Evolutionary conservation across 2,329 filamentous ascomycete genomes (phyloP).

Genomic region (Colletotrichum sojae): DNA sequence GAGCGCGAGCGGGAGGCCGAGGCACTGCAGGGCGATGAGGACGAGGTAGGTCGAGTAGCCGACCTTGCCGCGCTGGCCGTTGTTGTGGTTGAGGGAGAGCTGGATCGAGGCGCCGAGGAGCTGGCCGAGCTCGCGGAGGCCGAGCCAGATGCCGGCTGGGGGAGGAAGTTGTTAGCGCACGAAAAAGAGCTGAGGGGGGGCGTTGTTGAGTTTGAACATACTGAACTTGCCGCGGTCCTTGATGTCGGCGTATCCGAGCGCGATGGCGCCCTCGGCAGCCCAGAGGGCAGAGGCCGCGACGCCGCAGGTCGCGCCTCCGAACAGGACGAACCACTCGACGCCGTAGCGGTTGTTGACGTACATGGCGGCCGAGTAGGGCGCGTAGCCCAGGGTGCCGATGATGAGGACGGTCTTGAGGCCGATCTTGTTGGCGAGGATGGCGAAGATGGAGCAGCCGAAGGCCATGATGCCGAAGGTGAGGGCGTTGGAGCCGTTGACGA

Average conservation of each 20-base stretch:
- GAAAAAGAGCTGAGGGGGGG: not conserved
- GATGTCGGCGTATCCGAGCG: slow-evolving; percentile 50
- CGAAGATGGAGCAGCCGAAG: slow-evolving; percentile 57
- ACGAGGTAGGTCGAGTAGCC: slow-evolving; percentile 58
- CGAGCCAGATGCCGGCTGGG: slow-evolving; percentile 65
- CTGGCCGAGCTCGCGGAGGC: slow-evolving; percentile 66
- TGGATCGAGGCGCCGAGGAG: slow-evolving; percentile 67
- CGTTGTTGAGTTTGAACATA: not conserved
- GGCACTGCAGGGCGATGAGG: slow-evolving; percentile 60
- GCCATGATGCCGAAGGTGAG: slow-evolving; percentile 74
- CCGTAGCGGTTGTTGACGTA: slow-evolving; percentile 62
- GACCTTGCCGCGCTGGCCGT: slow-evolving; percentile 60
- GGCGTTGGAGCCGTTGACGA: slow-evolving; percentile 80
- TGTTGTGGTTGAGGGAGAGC: slow-evolving; percentile 62
- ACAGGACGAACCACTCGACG: slow-evolving; percentile 59
- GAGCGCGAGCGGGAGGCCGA: slow-evolving; percentile 61
- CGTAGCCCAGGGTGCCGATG: slow-evolving; percentile 59
- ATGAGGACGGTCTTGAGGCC: slow-evolving; percentile 54
- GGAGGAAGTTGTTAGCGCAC: not conserved
- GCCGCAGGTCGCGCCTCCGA: slow-evolving; percentile 59
- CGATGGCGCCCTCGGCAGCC: slow-evolving; percentile 53
- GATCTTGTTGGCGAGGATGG: slow-evolving; percentile 55
- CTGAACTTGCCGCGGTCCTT: slow-evolving; percentile 60
- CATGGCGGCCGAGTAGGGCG: slow-evolving; percentile 58
- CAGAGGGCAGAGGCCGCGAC: slow-evolving; percentile 54